Evolutionary conservation across 164 flowering plant species (phyloP).

Genomic region (Liquidambar formosana): DNA sequence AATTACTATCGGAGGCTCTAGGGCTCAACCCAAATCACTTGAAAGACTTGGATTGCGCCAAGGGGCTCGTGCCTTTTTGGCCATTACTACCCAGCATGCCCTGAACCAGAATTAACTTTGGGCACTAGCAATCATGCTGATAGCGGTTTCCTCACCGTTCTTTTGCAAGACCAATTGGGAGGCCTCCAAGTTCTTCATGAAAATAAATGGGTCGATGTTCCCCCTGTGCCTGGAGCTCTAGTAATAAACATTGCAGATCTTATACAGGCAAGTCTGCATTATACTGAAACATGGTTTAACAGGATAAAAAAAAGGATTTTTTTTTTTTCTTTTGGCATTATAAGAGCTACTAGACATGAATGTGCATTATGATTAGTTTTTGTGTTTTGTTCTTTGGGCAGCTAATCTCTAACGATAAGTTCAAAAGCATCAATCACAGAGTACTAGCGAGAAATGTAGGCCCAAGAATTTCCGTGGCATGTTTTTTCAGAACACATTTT

Average conservation of each 20-base stretch:
- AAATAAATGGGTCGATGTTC: constrained; percentile 10
- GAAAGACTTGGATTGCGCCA: constrained; percentile 2
- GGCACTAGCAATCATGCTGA: constrained; percentile 11
- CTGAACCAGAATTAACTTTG: background rate
- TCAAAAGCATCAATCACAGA: constrained; percentile 13
- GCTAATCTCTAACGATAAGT: constrained; percentile 14
- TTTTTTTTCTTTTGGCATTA: too few species aligned
- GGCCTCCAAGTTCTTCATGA: constrained; percentile 9
- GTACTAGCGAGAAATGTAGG: constrained; percentile 10
- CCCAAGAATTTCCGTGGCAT: constrained; percentile 19
- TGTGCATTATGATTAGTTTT: too few species aligned
- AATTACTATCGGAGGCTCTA: constrained; percentile 3
- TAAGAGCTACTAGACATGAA: too few species aligned
- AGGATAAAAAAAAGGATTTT: too few species aligned
- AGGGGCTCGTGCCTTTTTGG: constrained; percentile 5
- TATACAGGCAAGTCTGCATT: constrained; percentile 1
- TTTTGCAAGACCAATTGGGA: constrained; percentile 7
- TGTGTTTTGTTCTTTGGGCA: background rate
- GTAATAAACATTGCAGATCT: constrained; percentile 7
- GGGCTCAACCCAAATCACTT: constrained; percentile 3
- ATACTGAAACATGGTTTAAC: too few species aligned
- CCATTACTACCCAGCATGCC: constrained; percentile 9
- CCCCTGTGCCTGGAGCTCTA: constrained; percentile 2
- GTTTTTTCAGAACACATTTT: constrained; percentile 1
- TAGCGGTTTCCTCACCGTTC: constrained; percentile 9